Base-by-base conservation (phyloP, 208 protist genomes). In the Trypanosoma rangeli region DNA sequence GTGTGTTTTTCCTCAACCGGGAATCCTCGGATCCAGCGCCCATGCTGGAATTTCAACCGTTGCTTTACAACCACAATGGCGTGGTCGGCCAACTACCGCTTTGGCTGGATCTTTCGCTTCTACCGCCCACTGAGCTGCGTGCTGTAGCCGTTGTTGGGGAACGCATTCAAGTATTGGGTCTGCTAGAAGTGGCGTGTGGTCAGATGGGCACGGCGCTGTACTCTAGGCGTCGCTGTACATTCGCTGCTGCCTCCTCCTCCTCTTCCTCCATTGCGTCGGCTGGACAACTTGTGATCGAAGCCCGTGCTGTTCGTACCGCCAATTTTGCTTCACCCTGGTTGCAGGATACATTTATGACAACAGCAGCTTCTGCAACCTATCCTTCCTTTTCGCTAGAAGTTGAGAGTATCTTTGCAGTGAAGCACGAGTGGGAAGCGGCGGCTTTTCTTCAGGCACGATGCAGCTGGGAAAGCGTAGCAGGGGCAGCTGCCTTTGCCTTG, bases 391-490 rank as follows among this genome's bases (percentile, higher is more conserved):
- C 13, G 4, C n/a, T 22, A 31, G 28, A 29, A 20, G 16, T 42
- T 24, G 16, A 31, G 44, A 55, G 28, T 37, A 20, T 53, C 24
- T 28, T 54, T 57, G 60, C 53, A 3, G 18, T 31, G 2, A 55
- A 58, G 29, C 70, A 52, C 3, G 70, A 64, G 28, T 12, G 35
- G 52, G 77, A 78, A 26, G 53, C 29, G 18, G 33, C 12, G 33
- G 37, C 62, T 24, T 59, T 73, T 48, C 44, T 59, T 26, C 54
- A 75, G 54, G 52, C 70, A 24, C 50, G 73, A 64, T 79, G 69
- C 20, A 76, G 54, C 39, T 85, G 80, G 80, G 68, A 80, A 35
- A 57, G 71, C 46, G 39, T 79, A 9, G 75, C 75, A 12, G 68
- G 74, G 16, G 80, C 80, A 16, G 72, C 76, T 20, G 75, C 72